Percentiles rank a stretch among this genome's conserved stretches.
These are phyloP conservation scores for Rostrohypoxylon terebratum DNA, from an alignment of 495 filamentous ascomycete species.

Conservation along the genomic window DNA sequence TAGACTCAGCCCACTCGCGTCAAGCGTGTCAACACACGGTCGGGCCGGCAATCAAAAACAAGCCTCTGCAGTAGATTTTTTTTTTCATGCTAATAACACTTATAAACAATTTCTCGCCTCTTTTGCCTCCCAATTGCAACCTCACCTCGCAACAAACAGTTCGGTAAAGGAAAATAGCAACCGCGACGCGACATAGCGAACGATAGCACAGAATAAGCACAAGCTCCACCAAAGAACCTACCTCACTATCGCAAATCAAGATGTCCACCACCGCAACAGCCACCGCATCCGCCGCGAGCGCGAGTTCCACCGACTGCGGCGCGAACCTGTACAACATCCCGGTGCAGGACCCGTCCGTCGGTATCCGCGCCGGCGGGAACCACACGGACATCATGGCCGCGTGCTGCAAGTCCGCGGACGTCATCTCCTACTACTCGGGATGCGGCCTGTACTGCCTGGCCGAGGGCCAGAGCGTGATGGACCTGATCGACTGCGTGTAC, in stretches of 20 bases:
- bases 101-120: background rate
- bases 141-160: background rate
- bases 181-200: background rate
- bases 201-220: background rate
- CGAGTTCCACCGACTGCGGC: conserved; percentile 48
- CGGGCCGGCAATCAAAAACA: conserved; percentile 16
- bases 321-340: conserved; percentile 56
- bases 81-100: conserved; percentile 1
- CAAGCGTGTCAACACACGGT: conserved; percentile 2
- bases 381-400: conserved; percentile 55
- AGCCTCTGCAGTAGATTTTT: background rate
- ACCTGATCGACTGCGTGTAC: conserved; percentile 54
- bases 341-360: conserved; percentile 57
- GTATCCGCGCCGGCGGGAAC: conserved; percentile 53
- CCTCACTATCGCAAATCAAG: background rate
- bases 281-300: conserved; percentile 39
- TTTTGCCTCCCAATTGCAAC: background rate
- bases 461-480: conserved; percentile 54
- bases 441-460: conserved; percentile 66
- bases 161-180: background rate
- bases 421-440: conserved; percentile 58
- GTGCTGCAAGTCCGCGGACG: conserved; percentile 60
- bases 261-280: conserved; percentile 35
- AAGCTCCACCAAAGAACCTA: background rate
- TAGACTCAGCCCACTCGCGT: conserved; percentile 24